Base-by-base conservation (phyloP, 2,329 filamentous ascomycete species). In the Epichloe glyceriae region DNA sequence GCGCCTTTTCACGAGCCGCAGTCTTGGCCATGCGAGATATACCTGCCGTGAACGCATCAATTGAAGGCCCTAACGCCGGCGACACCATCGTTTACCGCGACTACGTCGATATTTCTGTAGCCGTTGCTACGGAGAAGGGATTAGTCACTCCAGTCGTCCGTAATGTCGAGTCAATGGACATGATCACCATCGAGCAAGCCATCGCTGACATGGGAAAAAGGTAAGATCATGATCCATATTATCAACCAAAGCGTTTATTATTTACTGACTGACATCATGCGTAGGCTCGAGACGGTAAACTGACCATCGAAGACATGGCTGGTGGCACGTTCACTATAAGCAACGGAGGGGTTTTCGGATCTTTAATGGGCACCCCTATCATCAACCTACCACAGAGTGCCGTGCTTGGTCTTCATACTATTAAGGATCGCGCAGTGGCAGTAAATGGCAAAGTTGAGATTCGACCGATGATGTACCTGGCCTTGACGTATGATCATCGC, bases 391-490 rank as follows among this genome's bases (percentile, higher is more conserved):
- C 91, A 14, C 91, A 97, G 67, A 91, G 86, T 53, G 86, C 88
- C 52, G 90, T 96, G 10, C 79, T 96, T 52, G 91, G 91, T 57
- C 82, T 96, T 20, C 91, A 98, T 67, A 89, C 91, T 45, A 96
- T 96, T 71, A 98, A 98, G 75, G 89, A 98, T 50, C 87, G 86
- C 62, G 83, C 91, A 3, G 82, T 96, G 49, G 91, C 79, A 26
- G 76, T 97, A 55, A 89, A 97, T 63, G 93, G 93, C 63, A 94
- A 96, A 74, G 76, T 97, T 52, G 90, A 96, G 69, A 87, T 95
- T 60, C 81, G 93, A 58, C 93, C 93, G n/a, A 97, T 98, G 89
- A 98, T 98, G 93, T 97, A 95, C 70, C 80, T 98, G 57, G 93
- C 93, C 41, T 78, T 98, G 53, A 98, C 93, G 14, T 98, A 98